A percentile compares a stretch with the other conserved stretches of the same genome.
phyloP scores from a whole-genome alignment of 495 filamentous ascomycete species.

The Tuber indicum region DNA sequence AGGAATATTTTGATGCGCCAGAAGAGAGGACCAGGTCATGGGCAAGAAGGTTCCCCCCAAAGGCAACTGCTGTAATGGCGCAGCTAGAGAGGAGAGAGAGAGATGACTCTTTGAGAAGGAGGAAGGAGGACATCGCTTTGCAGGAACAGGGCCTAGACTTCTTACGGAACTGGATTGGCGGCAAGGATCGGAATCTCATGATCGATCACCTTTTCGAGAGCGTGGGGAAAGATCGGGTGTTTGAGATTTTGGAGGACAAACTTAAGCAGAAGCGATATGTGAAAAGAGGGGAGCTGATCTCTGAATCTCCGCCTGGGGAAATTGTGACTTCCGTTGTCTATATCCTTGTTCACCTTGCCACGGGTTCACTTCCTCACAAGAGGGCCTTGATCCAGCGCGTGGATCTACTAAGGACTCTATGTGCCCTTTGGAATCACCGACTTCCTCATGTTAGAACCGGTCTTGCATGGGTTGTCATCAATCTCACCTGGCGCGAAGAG shows the following conservation, averaged over 20 bases:
- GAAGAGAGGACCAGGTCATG: constrained; percentile 29
- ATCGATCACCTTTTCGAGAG: constrained; percentile 61
- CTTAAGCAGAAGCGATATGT: constrained; percentile 44
- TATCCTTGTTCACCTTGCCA: constrained; percentile 78
- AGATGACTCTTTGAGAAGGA: constrained; percentile 34
- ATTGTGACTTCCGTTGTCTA: constrained; percentile 68
- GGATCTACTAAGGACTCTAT: constrained; percentile 56
- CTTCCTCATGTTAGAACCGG: constrained; percentile 63
- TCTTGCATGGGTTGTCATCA: constrained; percentile 73
- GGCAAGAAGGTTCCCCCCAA: constrained; percentile 28
- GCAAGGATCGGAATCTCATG: constrained; percentile 55
- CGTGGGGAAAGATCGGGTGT: constrained; percentile 55
- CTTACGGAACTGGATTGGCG: constrained; percentile 80
- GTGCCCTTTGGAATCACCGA: constrained; percentile 65
- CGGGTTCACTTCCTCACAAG: constrained; percentile 66
- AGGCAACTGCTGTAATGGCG: constrained; percentile 31
- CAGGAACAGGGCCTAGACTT: constrained; percentile 87
- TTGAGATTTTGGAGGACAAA: constrained; percentile 57
- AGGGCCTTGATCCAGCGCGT: constrained; percentile 55
- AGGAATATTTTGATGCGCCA: constrained; percentile 34
- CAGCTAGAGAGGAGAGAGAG: constrained; percentile 30
- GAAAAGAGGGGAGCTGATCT: constrained; percentile 37
- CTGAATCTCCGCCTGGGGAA: constrained; percentile 55
- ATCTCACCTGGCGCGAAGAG: constrained; percentile 75
- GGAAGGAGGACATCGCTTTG: constrained; percentile 71